Evolutionary conservation across 169 alveolate genomes (phyloP).

Genomic region (Plasmodium vinckei): DNA sequence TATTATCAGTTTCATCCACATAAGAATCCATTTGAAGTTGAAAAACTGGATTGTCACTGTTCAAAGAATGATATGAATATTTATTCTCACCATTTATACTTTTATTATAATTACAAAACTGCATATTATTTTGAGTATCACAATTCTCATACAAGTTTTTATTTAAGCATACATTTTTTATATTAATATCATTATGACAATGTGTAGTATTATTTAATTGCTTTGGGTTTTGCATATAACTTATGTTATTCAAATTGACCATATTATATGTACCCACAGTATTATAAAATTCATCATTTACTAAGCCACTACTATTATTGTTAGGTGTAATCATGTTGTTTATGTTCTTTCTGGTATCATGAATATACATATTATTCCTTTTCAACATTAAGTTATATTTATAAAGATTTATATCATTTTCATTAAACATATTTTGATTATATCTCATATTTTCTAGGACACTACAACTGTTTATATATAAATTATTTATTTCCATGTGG

Average conservation of each 20-base stretch:
- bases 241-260: background rate
- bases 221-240: background rate
- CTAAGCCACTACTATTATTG: background rate
- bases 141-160: too few relatives aligned
- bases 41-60: background rate
- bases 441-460: background rate
- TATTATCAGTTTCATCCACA: background rate
- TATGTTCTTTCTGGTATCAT: background rate
- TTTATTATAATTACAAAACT: background rate
- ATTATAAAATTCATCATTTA: background rate
- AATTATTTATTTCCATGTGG: slow-evolving; percentile 24
- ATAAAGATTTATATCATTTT: slow-evolving; percentile 3
- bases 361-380: background rate
- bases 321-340: background rate
- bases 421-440: slow-evolving; percentile 14
- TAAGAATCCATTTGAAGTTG: background rate
- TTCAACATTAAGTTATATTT: slow-evolving; percentile 33
- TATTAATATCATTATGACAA: background rate
- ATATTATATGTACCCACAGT: background rate
- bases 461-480: background rate
- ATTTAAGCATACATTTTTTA: background rate
- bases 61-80: background rate
- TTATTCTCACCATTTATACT: background rate
- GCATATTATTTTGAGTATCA: too few relatives aligned
- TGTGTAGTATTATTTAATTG: background rate